Base-by-base conservation (phyloP, 768 basidiomycete species). In the Neoboletus brunneissimus region DNA sequence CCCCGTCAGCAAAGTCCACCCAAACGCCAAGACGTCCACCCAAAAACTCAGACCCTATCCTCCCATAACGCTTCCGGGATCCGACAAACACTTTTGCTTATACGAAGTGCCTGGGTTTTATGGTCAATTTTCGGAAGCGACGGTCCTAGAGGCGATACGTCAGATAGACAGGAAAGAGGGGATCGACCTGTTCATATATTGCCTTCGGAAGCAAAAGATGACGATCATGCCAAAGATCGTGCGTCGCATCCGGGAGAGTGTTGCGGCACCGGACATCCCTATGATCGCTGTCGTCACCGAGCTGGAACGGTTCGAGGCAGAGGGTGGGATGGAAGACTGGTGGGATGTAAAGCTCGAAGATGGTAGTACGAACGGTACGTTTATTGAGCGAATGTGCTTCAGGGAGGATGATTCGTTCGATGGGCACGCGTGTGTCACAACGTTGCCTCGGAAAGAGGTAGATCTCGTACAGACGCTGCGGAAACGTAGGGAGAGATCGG, bases 401-500 rank as follows among this genome's bases (percentile, higher is more conserved):
- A 57, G 15, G 58, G 35, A 47, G 47, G 2, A 72, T 73, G 61
- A 35, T 40, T 25, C 11, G 10, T 76, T 77, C 2, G 48, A 67
- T 8, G 76, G 66, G 9, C 69, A 75, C 18, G 76, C 71, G 5
- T 79, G 78, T 49, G 62, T 79, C 46, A 78, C 76, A 7, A 73
- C 75, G 5, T 44, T 70, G 11, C 57, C 63, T 6, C 41, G 27
- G 13, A 59, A 8, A 34, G 61, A 67, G 0, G 59, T 53, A 12
- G 67, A 56, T 42, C 56, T 61, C 4, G 22, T 42, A 2, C 23
- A 60, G 6, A 25, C 15, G 1, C 31, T 72, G 22, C 62, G 60
- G 23, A 63, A 62, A 29, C 59, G 57, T 18, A 59, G 71, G 32
- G 64, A 69, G 0, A 20, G 10, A 0, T 64, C 67, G 2, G 59